Evolutionary conservation across 176 grass and related monocot genomes (phyloP).

Genomic region (Zoysia japonica): DNA sequence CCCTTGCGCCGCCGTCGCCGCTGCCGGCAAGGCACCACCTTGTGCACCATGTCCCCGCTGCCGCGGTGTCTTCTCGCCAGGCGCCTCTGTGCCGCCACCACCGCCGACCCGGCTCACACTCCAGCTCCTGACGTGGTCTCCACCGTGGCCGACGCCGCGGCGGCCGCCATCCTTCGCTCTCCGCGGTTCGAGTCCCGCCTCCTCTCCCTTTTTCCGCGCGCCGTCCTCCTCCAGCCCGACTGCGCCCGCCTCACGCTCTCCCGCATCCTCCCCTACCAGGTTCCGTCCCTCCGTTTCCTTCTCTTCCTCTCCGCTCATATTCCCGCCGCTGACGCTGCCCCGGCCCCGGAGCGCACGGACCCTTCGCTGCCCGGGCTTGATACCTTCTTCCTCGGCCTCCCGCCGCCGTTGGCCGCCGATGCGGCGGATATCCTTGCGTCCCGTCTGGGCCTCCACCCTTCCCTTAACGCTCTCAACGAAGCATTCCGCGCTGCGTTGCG

Average conservation of each 20-base stretch:
- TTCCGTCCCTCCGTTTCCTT: conserved; percentile 56
- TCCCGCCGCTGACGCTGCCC: conserved; percentile 14
- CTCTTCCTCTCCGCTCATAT: conserved; percentile 49
- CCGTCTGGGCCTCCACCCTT: conserved; percentile 47
- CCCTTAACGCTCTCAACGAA: conserved; percentile 42
- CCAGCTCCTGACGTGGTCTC: conserved; percentile 9
- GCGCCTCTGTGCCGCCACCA: conserved; percentile 33
- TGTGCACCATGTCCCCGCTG: conserved; percentile 20
- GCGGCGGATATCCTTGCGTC: conserved; percentile 37
- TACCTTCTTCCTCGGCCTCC: conserved; percentile 42
- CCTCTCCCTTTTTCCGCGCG: conserved; percentile 44
- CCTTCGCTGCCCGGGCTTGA: conserved; percentile 28
- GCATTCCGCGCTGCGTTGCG: conserved; percentile 36
- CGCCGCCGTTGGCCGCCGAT: conserved; percentile 34
- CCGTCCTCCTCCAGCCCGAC: conserved; percentile 56
- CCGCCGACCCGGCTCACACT: neutral
- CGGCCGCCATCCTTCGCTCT: conserved; percentile 30
- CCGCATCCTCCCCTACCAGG: conserved; percentile 36
- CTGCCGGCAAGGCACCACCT: neutral
- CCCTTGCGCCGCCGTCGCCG: conserved; percentile 12
- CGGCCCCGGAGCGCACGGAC: conserved; percentile 8
- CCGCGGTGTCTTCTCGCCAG: conserved; percentile 30
- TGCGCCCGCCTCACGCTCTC: conserved; percentile 55
- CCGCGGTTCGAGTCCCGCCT: conserved; percentile 40
- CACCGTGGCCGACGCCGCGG: conserved; percentile 35